Evolutionary conservation across 148 eudicot species (phyloP).

Genomic region (Nepenthes mirabilis): DNA sequence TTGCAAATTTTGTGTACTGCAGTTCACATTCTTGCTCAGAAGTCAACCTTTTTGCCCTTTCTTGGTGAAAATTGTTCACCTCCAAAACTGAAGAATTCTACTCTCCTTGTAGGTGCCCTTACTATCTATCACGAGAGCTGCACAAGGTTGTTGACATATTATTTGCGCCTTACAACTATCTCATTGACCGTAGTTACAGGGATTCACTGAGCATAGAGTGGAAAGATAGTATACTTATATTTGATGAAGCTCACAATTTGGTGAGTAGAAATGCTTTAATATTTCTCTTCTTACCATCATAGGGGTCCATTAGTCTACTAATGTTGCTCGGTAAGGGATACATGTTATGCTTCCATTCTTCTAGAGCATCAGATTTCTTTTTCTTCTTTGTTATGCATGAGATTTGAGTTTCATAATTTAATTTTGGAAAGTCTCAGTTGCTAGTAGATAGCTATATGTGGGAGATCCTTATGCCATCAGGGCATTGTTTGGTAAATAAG

Average conservation of each 20-base stretch:
- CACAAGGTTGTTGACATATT: constrained; percentile 82
- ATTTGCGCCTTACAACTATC: constrained; percentile 97
- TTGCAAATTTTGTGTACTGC: background rate
- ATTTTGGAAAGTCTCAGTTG: too few relatives aligned
- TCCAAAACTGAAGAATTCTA: background rate
- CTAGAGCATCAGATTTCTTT: too few relatives aligned
- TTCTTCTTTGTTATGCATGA: too few relatives aligned
- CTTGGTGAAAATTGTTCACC: too few relatives aligned
- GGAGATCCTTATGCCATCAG: too few relatives aligned
- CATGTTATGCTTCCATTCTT: background rate
- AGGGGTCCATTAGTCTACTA: background rate
- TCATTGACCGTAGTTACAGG: constrained; percentile 63
- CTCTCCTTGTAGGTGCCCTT: constrained; percentile 64
- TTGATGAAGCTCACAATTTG: constrained; percentile 99
- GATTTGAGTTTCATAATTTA: too few relatives aligned
- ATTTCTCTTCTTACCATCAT: background rate
- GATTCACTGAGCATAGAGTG: constrained; percentile 61
- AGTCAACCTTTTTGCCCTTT: background rate
- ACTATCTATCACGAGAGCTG: constrained; percentile 83
- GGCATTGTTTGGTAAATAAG: too few relatives aligned
- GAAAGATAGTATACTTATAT: constrained; percentile 64
- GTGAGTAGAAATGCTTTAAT: constrained; percentile 25
- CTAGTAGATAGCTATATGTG: too few relatives aligned
- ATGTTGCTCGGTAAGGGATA: background rate
- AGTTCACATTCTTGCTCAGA: constrained; percentile 1